Conservation (phyloP, 306 rosid genomes). For the Dryas alaskensis region DNA sequence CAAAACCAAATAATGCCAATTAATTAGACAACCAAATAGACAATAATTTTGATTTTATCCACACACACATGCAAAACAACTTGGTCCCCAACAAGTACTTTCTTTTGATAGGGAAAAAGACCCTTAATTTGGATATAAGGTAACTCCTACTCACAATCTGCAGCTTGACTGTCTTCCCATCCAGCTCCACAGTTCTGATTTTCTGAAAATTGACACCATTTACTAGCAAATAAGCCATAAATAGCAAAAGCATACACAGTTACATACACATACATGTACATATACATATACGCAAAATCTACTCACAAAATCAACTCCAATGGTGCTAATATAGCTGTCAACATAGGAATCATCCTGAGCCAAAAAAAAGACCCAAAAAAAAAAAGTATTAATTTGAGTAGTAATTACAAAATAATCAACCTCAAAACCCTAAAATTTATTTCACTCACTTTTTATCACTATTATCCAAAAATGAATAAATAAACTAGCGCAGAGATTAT, state of each 20-base stretch:
- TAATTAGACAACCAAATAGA: no score
- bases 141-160: conserved; percentile 73
- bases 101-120: background rate
- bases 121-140: background rate
- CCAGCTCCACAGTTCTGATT: conserved; percentile 85
- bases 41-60: background rate
- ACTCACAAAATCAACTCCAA: conserved; percentile 94
- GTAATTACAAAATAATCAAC: background rate
- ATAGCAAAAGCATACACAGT: background rate
- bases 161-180: conserved; percentile 89
- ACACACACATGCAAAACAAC: background rate
- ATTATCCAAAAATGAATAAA: background rate
- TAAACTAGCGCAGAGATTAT: background rate
- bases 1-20: background rate
- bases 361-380: background rate
- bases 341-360: conserved; percentile 88
- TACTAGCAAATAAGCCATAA: background rate
- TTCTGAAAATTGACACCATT: conserved; percentile 45
- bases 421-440: conserved; percentile 16
- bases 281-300: background rate
- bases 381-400: background rate
- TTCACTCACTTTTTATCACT: background rate
- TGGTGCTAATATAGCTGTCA: conserved; percentile 93
- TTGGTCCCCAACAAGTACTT: background rate
- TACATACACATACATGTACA: background rate